These are phyloP conservation scores for Cryphonectria naterciae DNA, from an alignment of 2,329 filamentous ascomycete genomes.

Conservation along the genomic window DNA sequence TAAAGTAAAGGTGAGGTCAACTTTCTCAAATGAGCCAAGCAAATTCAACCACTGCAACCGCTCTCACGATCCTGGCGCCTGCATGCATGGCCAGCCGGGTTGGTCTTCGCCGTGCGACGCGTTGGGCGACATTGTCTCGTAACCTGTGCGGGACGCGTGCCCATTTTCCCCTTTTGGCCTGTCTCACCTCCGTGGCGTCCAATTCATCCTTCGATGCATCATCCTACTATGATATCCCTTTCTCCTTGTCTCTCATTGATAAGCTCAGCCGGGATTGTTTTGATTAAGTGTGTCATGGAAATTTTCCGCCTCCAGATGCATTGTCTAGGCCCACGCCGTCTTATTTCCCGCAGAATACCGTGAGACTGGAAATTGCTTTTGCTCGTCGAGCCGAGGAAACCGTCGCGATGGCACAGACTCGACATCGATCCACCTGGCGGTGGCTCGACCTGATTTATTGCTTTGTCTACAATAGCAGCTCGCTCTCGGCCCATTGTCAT, in stretches of 20 bases:
- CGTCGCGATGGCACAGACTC: background rate
- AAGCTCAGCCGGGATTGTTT: background rate
- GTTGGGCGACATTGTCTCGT: background rate
- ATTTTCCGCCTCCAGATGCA: background rate
- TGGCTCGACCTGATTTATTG: background rate
- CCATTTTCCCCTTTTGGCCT: background rate
- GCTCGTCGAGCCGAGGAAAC: background rate
- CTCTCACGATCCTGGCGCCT: background rate
- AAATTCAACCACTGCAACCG: background rate
- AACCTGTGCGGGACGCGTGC: background rate
- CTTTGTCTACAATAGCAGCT: background rate
- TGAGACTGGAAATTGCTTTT: slow-evolving; percentile 5
- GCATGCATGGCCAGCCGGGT: background rate
- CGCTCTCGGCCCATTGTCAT: background rate
- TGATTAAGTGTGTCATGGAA: slow-evolving; percentile 6
- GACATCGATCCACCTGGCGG: background rate
- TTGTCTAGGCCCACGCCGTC: background rate
- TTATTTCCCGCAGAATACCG: slow-evolving; percentile 1
- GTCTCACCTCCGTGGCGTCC: background rate
- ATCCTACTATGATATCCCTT: background rate
- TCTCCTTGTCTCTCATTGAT: background rate
- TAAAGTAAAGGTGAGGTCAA: background rate
- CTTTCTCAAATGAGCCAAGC: slow-evolving; percentile 1
- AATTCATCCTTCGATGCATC: background rate
- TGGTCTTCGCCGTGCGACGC: background rate